Percentiles rank a stretch among this genome's conserved stretches.
These are phyloP conservation scores for Russula compacta DNA, from an alignment of 768 basidiomycete genomes.

Conservation along the genomic window DNA sequence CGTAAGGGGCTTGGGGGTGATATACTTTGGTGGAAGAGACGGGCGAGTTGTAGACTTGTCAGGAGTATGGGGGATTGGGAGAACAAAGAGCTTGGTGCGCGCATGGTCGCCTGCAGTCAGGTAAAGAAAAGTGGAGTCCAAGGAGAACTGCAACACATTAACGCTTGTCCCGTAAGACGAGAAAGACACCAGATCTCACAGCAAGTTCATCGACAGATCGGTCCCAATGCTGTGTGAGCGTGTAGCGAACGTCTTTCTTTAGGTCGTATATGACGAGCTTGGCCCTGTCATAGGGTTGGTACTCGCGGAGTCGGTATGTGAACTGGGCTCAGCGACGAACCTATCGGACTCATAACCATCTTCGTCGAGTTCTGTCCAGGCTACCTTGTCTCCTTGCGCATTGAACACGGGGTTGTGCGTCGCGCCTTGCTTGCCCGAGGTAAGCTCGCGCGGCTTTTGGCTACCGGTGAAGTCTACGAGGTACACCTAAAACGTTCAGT, in stretches of 20 bases:
- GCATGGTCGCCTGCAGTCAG: conserved; percentile 74
- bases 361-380: conserved; percentile 80
- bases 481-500: conserved; percentile 45
- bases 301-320: background rate
- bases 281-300: conserved; percentile 33
- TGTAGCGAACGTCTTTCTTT: conserved; percentile 52
- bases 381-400: conserved; percentile 56
- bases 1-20: conserved; percentile 52
- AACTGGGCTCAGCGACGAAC: conserved; percentile 26
- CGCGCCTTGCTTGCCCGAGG: conserved; percentile 79
- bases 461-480: conserved; percentile 49
- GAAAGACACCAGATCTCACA: conserved; percentile 31
- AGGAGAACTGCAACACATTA: conserved; percentile 50
- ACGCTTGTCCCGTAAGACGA: background rate
- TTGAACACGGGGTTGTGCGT: conserved; percentile 66
- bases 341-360: conserved; percentile 90
- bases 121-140: conserved; percentile 59
- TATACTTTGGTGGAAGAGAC: conserved; percentile 34
- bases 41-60: conserved; percentile 44
- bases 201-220: conserved; percentile 56
- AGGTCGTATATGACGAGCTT: conserved; percentile 79
- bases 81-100: conserved; percentile 59
- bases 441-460: conserved; percentile 53
- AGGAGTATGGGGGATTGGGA: conserved; percentile 60
- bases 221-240: conserved; percentile 80